phyloP scores from a whole-genome alignment of 306 rosid species.

The Morella rubra region DNA sequence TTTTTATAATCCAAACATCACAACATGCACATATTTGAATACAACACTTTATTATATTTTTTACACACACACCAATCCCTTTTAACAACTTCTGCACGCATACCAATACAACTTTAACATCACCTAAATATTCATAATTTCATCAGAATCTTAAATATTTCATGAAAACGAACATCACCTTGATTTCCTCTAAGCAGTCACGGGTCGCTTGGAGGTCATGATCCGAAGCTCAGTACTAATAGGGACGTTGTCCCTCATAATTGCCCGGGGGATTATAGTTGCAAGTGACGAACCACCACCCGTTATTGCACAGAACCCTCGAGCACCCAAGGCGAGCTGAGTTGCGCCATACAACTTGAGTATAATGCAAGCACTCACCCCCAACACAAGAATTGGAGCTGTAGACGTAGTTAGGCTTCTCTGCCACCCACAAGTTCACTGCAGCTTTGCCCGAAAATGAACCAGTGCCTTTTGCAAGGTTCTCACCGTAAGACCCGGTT shows the following conservation, averaged over 20 bases:
- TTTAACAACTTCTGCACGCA: too few species aligned
- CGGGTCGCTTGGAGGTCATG: too few species aligned
- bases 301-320: slow-evolving; percentile 43
- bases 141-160: too few species aligned
- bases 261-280: slow-evolving; percentile 54
- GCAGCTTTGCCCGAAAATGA: slow-evolving; percentile 9
- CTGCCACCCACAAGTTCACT: slow-evolving; percentile 35
- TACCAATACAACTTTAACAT: too few species aligned
- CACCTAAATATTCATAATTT: too few species aligned
- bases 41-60: too few species aligned
- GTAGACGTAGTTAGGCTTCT: slow-evolving; percentile 37
- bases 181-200: too few species aligned
- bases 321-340: slow-evolving; percentile 46
- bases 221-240: background rate
- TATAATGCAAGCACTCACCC: slow-evolving; percentile 40
- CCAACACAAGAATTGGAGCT: slow-evolving; percentile 29
- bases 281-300: slow-evolving; percentile 33
- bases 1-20: too few species aligned
- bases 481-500: slow-evolving; percentile 29
- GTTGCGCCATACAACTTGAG: slow-evolving; percentile 52
- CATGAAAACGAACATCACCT: too few species aligned
- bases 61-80: too few species aligned
- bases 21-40: too few species aligned
- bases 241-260: slow-evolving; percentile 35
- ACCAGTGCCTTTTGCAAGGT: slow-evolving; percentile 21